Conservation (phyloP, 768 basidiomycete species). For the Leucocoprinus leucothites region DNA sequence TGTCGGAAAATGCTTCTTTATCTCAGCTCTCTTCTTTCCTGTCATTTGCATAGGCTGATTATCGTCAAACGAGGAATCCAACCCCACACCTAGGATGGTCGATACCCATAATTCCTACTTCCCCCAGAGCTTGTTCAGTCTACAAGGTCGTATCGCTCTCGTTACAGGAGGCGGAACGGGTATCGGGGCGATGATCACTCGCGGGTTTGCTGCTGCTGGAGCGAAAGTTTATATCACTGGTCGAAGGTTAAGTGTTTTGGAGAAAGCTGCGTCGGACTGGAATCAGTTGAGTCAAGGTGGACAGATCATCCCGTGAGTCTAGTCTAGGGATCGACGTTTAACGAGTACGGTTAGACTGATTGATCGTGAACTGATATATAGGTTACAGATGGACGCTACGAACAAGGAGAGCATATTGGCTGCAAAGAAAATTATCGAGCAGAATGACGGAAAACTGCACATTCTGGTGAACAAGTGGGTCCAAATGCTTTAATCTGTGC, state of each 20-base stretch:
- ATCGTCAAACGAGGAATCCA: background rate
- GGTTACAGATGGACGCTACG: constrained; percentile 71
- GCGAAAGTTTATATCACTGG: constrained; percentile 82
- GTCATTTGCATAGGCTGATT: background rate
- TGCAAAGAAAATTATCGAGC: constrained; percentile 50
- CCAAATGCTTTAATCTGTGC: background rate
- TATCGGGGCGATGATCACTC: constrained; percentile 62
- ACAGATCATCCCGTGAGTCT: constrained; percentile 53
- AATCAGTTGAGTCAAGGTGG: constrained; percentile 41
- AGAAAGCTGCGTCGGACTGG: constrained; percentile 51
- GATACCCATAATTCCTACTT: constrained; percentile 21
- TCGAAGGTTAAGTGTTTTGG: constrained; percentile 61
- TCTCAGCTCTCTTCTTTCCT: background rate
- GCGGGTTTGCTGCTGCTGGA: constrained; percentile 72
- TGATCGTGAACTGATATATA: constrained; percentile 20
- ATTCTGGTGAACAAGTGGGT: constrained; percentile 81
- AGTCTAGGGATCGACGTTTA: background rate
- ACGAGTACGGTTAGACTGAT: background rate
- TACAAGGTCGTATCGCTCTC: constrained; percentile 54
- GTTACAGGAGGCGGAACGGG: constrained; percentile 56
- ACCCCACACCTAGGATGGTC: constrained; percentile 4
- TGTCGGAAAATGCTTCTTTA: background rate
- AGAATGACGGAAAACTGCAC: constrained; percentile 68
- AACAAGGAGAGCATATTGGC: constrained; percentile 60
- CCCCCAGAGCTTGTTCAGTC: constrained; percentile 41